These are phyloP conservation scores for Phyllosticta ampelicida DNA, from an alignment of 2,329 filamentous ascomycete species.

Conservation along the genomic window DNA sequence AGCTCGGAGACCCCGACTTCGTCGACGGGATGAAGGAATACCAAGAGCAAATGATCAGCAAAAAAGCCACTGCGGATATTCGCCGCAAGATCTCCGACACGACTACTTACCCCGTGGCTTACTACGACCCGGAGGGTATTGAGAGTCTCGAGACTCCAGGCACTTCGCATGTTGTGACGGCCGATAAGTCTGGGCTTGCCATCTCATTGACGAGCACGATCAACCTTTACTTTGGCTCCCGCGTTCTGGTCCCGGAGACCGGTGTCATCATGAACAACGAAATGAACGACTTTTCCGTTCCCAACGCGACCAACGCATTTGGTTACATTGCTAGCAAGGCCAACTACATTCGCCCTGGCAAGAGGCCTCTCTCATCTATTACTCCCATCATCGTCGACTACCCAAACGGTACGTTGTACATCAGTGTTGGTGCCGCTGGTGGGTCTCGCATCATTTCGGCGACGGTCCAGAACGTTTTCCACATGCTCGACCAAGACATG, in stretches of 20 bases:
- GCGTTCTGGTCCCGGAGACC: conserved; percentile 67
- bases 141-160: conserved; percentile 61
- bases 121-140: conserved; percentile 60
- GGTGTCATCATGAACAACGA: conserved; percentile 62
- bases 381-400: conserved; percentile 67
- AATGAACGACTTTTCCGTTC: conserved; percentile 70
- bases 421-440: conserved; percentile 65
- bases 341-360: conserved; percentile 73
- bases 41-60: conserved; percentile 56
- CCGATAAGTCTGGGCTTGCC: conserved; percentile 63
- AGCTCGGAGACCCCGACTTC: conserved; percentile 73
- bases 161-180: conserved; percentile 62
- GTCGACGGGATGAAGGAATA: conserved; percentile 52
- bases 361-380: conserved; percentile 75
- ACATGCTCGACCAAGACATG: conserved; percentile 57
- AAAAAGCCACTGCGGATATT: conserved; percentile 47
- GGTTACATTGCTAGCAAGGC: conserved; percentile 68
- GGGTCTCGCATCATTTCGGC: conserved; percentile 75
- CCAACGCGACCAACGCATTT: conserved; percentile 65
- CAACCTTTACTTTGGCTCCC: conserved; percentile 75
- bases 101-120: conserved; percentile 57
- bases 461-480: conserved; percentile 62
- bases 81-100: conserved; percentile 60
- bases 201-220: conserved; percentile 78
- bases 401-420: conserved; percentile 53